A percentile compares a stretch with the other conserved stretches of the same genome.
phyloP scores from a whole-genome alignment of 179 eudicot genomes.

The Spinacia oleracea region DNA sequence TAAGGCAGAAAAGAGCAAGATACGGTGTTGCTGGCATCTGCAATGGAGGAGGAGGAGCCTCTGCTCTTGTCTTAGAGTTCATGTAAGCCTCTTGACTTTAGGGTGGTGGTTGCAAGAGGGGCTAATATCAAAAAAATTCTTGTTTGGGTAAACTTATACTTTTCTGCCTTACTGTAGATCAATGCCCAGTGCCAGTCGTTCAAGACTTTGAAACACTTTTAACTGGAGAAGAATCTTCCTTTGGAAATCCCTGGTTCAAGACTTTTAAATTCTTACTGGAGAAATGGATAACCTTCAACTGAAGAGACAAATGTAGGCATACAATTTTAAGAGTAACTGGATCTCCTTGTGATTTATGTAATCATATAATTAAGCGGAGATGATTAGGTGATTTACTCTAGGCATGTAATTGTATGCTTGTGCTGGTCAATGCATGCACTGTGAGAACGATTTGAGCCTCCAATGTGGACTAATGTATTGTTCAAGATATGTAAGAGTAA shows the following conservation, averaged over 20 bases:
- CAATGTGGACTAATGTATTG: no score
- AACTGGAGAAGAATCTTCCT: not conserved
- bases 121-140: no score
- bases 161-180: conserved; percentile 26
- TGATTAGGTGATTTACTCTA: not conserved
- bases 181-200: conserved; percentile 8
- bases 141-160: not conserved
- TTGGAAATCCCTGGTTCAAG: conserved; percentile 12
- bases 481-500: no score
- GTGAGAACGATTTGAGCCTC: not conserved
- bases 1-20: conserved; percentile 74
- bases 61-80: conserved; percentile 83
- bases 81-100: conserved; percentile 39
- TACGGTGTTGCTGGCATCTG: conserved; percentile 90
- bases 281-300: not conserved
- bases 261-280: conserved; percentile 8
- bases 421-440: not conserved
- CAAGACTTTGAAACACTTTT: conserved; percentile 19
- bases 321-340: not conserved
- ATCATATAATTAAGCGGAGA: not conserved
- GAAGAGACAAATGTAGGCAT: not conserved
- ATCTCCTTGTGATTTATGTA: not conserved
- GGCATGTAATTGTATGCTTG: not conserved
- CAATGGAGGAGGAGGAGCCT: conserved; percentile 99
- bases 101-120: not conserved